A percentile compares a stretch with the other conserved stretches of the same genome.
These are phyloP conservation scores for Hemerocallis citrina DNA, from an alignment of 106 monocot genomes.

Conservation along the genomic window DNA sequence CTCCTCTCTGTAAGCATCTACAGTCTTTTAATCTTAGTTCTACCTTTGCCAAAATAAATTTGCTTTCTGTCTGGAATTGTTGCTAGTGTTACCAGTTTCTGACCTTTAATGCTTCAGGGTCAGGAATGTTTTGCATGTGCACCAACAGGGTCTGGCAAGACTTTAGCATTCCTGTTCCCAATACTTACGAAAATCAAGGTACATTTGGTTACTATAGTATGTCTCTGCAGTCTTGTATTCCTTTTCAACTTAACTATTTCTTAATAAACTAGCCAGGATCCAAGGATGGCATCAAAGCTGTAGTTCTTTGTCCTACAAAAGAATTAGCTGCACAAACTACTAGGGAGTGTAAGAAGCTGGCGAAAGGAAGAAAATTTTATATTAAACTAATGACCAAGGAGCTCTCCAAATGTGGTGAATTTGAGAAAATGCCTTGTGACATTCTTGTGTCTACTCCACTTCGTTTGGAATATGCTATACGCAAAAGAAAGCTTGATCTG, in stretches of 20 bases:
- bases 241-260: constrained; percentile 5
- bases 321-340: constrained; percentile 92
- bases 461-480: constrained; percentile 70
- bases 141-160: constrained; percentile 98
- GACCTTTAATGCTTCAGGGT: constrained; percentile 30
- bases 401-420: constrained; percentile 66
- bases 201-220: constrained; percentile 7
- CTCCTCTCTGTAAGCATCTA: constrained; percentile 70
- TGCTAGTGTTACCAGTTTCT: neutral
- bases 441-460: constrained; percentile 94
- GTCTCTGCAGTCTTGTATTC: neutral
- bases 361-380: constrained; percentile 74
- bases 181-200: constrained; percentile 98
- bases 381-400: constrained; percentile 95
- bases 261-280: constrained; percentile 62
- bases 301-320: constrained; percentile 94
- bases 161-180: constrained; percentile 83
- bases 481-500: constrained; percentile 77
- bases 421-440: constrained; percentile 74
- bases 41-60: neutral
- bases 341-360: constrained; percentile 85
- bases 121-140: constrained; percentile 98
- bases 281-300: constrained; percentile 75
- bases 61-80: neutral
- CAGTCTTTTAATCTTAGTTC: neutral